phyloP scores from a whole-genome alignment of 2,329 filamentous ascomycete species.

The Gremmenia infestans region DNA sequence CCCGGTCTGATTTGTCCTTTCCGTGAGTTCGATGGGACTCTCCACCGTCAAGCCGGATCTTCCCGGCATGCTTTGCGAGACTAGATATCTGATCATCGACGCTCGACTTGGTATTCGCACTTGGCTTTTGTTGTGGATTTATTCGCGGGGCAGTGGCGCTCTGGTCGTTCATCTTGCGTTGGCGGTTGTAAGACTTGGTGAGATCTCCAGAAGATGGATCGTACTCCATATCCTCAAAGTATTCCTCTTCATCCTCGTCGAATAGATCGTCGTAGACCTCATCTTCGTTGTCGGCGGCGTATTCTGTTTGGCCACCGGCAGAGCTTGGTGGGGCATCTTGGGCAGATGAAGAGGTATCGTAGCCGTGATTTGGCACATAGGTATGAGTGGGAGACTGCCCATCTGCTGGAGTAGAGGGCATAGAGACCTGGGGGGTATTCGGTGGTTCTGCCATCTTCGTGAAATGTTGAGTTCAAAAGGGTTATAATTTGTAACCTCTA shows the following conservation, averaged over 20 bases:
- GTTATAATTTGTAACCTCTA: too few species aligned
- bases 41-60: constrained; percentile 70
- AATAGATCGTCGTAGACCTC: constrained; percentile 43
- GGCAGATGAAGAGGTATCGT: constrained; percentile 35
- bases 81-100: constrained; percentile 84
- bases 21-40: constrained; percentile 54
- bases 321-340: constrained; percentile 29
- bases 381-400: constrained; percentile 42
- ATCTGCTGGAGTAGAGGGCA: constrained; percentile 36
- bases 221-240: constrained; percentile 52
- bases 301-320: constrained; percentile 27
- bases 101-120: constrained; percentile 71
- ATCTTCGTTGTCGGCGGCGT: constrained; percentile 35
- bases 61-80: constrained; percentile 78
- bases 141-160: constrained; percentile 53
- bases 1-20: constrained; percentile 87
- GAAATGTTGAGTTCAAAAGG: not conserved
- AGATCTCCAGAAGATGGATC: constrained; percentile 60
- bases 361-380: constrained; percentile 45
- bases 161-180: constrained; percentile 58
- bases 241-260: constrained; percentile 59
- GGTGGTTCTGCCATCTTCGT: constrained; percentile 1
- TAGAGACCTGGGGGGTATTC: constrained; percentile 14
- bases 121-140: constrained; percentile 68
- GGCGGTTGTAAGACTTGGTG: constrained; percentile 81